Base-by-base conservation (phyloP, 75 land plant species). In the Pinus taeda region DNA sequence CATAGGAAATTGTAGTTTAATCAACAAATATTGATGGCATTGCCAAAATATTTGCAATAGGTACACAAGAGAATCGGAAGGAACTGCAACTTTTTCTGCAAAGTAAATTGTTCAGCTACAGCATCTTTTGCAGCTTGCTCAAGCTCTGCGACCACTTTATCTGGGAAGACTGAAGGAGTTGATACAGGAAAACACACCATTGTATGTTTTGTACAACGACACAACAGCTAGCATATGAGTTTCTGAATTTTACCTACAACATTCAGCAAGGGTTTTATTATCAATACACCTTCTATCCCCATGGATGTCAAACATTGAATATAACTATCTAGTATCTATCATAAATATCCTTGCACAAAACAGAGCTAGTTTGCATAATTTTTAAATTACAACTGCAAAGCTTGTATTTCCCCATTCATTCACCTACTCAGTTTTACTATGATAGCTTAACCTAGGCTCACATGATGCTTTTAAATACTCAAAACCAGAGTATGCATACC, bases 51-150 rank as follows among this genome's bases (percentile, higher is more conserved):
- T 39, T 39, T 39, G 5, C 4, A 39, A 3, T 39, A 39, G 42
- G 42, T 39, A 39, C 42, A 39, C 3, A 4, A 39, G 42, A 39
- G 42, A 39, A 39, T 39, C 42, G 4, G 42, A 39, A 49, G 72
- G 75, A 94, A 98, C 76, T 94, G 99, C 20, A 94, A 74, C 76
- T 85, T 86, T 73, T 77, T 36, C 18, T 79, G 73, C 22, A 91
- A 80, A 45, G 22, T 79, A 9, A 78, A 11, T 37, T 79, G 57
- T 64, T 85, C 82, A 69, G 71, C 70, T 59, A 26, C 66, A n/a
- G 76, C 82, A 37, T 77, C 79, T 79, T 80, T 81, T 53, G 53
- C 79, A 74, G 70, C 84, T 73, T 84, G 81, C 75, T 90, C 94
- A 71, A 88, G 75, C 80, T 85, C 88, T 74, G 45, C 62, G 22